These are phyloP conservation scores for Dactylellina sp. DNA, from an alignment of 2,329 filamentous ascomycete genomes.

Conservation along the genomic window DNA sequence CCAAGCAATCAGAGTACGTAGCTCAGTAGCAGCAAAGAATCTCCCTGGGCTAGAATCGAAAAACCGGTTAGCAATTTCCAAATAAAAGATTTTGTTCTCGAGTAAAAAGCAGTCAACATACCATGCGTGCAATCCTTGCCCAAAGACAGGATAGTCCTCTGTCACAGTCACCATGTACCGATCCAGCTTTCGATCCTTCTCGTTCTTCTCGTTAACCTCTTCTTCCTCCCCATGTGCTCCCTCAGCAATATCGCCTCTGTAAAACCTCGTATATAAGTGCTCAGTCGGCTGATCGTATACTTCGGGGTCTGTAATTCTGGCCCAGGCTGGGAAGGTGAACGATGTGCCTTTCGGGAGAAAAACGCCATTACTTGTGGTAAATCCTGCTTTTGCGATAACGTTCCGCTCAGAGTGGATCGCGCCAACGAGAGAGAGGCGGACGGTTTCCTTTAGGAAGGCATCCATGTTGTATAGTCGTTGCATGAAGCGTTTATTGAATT, in stretches of 20 bases:
- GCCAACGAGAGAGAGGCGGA: constrained; percentile 32
- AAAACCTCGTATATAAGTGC: constrained; percentile 43
- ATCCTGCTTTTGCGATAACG: constrained; percentile 34
- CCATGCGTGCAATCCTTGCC: constrained; percentile 45
- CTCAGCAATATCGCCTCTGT: constrained; percentile 28
- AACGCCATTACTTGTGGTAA: constrained; percentile 29
- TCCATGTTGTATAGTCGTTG: constrained; percentile 52
- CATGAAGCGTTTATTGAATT: constrained; percentile 54
- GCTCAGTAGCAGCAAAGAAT: constrained; percentile 48
- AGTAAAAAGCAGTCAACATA: constrained; percentile 10
- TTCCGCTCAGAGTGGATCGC: constrained; percentile 38
- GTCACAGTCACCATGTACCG: constrained; percentile 54
- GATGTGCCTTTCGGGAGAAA: constrained; percentile 29
- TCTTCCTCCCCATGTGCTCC: constrained; percentile 28
- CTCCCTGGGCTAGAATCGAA: constrained; percentile 37
- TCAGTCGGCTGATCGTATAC: constrained; percentile 40
- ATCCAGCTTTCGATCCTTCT: constrained; percentile 45
- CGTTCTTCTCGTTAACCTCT: constrained; percentile 24
- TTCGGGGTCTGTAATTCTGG: constrained; percentile 31
- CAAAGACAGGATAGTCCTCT: constrained; percentile 49
- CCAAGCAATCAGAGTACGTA: constrained; percentile 47
- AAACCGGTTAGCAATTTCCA: constrained; percentile 8
- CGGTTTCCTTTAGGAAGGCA: constrained; percentile 51
- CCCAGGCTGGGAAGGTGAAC: constrained; percentile 27
- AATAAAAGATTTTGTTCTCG: background rate